These are phyloP conservation scores for Cryptococcus sp. DNA, from an alignment of 1,284 basidiomycete species.

Conservation along the genomic window DNA sequence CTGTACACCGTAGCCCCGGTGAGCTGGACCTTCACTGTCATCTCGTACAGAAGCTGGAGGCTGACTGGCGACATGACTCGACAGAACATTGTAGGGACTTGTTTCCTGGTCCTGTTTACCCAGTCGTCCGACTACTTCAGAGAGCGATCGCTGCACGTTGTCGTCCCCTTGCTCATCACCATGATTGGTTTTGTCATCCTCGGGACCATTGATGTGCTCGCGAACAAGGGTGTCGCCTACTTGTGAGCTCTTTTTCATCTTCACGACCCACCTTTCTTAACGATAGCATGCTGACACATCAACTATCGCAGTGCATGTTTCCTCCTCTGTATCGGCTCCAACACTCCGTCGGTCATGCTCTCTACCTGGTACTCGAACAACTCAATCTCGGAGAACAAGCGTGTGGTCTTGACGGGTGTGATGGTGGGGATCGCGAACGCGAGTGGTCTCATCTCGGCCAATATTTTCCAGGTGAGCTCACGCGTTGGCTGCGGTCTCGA, in stretches of 20 bases:
- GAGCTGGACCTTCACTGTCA: conserved; percentile 42
- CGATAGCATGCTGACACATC: conserved; percentile 21
- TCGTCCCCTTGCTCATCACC: conserved; percentile 3
- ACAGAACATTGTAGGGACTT: conserved; percentile 51
- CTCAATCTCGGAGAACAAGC: conserved; percentile 54
- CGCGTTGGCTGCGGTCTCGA: background rate
- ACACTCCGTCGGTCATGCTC: conserved; percentile 55
- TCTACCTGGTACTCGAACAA: conserved; percentile 58
- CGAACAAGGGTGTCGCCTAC: conserved; percentile 52
- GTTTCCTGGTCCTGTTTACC: conserved; percentile 53
- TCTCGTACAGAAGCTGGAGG: conserved; percentile 26
- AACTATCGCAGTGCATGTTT: conserved; percentile 13
- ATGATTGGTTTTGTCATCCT: conserved; percentile 54
- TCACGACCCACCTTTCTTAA: conserved; percentile 26
- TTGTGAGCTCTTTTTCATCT: conserved; percentile 52
- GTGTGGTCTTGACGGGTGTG: conserved; percentile 56
- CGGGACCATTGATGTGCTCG: conserved; percentile 52
- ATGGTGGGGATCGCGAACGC: conserved; percentile 56
- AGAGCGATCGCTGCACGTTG: conserved; percentile 5
- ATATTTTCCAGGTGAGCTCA: conserved; percentile 50
- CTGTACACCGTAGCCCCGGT: conserved; percentile 39
- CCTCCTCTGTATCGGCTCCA: conserved; percentile 50
- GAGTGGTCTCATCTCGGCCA: conserved; percentile 56
- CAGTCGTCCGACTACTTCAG: conserved; percentile 45
- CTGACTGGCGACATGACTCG: conserved; percentile 31